Evolutionary conservation across 2,329 filamentous ascomycete genomes (phyloP).

Genomic region (Epichloe typhina): DNA sequence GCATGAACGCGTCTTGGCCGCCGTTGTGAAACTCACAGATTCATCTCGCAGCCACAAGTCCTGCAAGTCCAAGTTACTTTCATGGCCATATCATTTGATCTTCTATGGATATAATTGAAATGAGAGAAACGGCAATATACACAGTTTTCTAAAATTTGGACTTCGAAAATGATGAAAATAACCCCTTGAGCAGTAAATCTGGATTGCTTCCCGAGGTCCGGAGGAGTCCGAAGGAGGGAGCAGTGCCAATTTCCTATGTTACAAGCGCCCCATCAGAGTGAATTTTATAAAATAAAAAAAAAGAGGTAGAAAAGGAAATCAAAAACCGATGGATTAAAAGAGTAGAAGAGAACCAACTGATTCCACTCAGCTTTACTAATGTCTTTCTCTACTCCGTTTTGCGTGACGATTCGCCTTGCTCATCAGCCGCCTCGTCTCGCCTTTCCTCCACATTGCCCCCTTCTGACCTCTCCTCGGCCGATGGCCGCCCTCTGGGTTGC

Average conservation of each 20-base stretch:
- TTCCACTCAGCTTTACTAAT: background rate
- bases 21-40: no score
- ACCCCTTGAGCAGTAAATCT: background rate
- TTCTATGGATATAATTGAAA: background rate
- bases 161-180: background rate
- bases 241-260: background rate
- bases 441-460: constrained; percentile 5
- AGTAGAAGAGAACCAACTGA: background rate
- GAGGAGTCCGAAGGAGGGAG: background rate
- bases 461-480: constrained; percentile 14
- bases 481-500: constrained; percentile 51
- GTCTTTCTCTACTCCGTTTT: constrained; percentile 12
- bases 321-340: background rate
- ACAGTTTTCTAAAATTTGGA: background rate
- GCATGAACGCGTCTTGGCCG: no score
- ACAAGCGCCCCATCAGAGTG: background rate
- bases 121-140: background rate
- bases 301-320: no score
- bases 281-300: no score
- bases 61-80: background rate
- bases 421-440: constrained; percentile 5
- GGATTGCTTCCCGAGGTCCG: background rate
- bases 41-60: no score
- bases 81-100: background rate
- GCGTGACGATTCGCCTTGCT: constrained; percentile 12